phyloP scores from a whole-genome alignment of 306 rosid genomes.

The Cucurbita ficifolia region DNA sequence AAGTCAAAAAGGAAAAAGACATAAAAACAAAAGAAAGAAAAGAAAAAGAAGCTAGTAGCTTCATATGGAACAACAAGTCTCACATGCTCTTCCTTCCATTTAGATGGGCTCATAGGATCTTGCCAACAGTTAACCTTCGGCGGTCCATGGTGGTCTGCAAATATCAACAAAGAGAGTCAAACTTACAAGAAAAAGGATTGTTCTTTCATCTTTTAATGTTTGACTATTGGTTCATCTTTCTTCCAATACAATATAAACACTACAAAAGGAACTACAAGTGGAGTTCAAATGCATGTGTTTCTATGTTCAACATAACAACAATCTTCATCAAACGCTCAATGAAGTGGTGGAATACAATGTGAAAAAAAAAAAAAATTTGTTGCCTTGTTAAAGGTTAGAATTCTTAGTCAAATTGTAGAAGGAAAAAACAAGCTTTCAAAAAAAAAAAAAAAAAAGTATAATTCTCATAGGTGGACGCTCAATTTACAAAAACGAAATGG shows the following conservation, averaged over 20 bases:
- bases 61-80: constrained; percentile 16
- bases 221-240: background rate
- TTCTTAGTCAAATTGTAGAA: no score
- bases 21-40: background rate
- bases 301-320: background rate
- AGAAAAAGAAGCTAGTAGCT: background rate
- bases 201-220: background rate
- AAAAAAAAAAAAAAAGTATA: no score
- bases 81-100: constrained; percentile 99
- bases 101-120: constrained; percentile 84
- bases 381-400: background rate
- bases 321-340: background rate
- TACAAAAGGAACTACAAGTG: background rate
- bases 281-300: background rate
- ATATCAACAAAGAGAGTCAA: background rate
- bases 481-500: no score
- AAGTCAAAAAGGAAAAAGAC: background rate
- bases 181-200: background rate
- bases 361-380: background rate
- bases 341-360: background rate
- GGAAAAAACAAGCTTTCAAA: no score
- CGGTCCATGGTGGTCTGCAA: constrained; percentile 80
- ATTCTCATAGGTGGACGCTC: no score
- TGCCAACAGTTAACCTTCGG: constrained; percentile 59
- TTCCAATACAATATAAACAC: background rate